Evolutionary conservation across 2,329 filamentous ascomycete species (phyloP), one percentile per base, ranked within the genome.

Genomic region (Alternaria sp.): DNA sequence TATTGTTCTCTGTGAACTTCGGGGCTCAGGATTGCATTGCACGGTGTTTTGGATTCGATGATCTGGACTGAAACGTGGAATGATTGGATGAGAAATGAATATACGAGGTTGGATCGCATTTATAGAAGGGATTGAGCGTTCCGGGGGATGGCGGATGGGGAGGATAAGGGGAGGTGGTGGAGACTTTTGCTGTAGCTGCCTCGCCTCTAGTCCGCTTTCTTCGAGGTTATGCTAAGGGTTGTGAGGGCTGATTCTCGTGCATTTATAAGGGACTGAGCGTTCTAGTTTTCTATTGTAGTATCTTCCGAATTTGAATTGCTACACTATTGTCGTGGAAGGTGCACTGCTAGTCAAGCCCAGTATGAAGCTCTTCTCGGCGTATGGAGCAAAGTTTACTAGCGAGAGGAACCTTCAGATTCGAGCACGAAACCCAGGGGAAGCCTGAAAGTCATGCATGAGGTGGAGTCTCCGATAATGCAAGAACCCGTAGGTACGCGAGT

Each of bases 401-500:
- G 9, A 40, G 5, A 9, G n/a, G 15, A 36, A 36, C 15, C 32
- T 17, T 40, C 36, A 40, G 15, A 11, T 17, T 17, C 36, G 9
- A 40, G 36, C 36, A 5, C 44, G 44, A n/a, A 21, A 64, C 69
- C 70, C 66, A 69, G 61, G 12, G 17, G 36, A 51, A 17, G 44
- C n/a, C 12, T 13, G 49, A 7, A 36, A 32, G 25, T n/a, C 11
- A 10, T 17, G 19, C 43, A 45, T 32, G n/a, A 8, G 19, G 49
- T 52, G 30, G 49, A 52, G 49, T 40, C 36, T 40, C 36, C n/a
- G 36, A 40, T 40, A 40, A 52, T 40, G 49, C 49, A 52, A 25
- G 49, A 25, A 67, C 57, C n/a, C 49, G 3, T 13, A 5, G 5
- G 49, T 10, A n/a, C 13, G 6, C 72, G 74, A 74, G 73, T 74